Evolutionary conservation across 2,329 filamentous ascomycete genomes (phyloP), one percentile per base, ranked within the genome.

Genomic region (Arthrobotrys sinensis): DNA sequence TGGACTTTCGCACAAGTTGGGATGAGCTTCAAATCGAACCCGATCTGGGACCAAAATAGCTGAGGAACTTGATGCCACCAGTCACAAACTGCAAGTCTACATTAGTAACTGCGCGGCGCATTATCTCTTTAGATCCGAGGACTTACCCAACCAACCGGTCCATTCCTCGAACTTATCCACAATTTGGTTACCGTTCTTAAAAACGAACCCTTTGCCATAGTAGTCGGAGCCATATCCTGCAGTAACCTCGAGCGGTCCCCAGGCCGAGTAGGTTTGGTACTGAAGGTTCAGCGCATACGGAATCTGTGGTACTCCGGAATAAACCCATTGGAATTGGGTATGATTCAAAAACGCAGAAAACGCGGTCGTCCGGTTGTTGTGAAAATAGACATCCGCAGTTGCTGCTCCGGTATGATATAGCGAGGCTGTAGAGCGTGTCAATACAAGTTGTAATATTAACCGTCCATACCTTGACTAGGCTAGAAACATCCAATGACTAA

Each of bases 51-150:
- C 73, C 73, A 77, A 55, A 77, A 77, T 6, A 77, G 43, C 50
- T 77, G 57, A 1, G 73, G 73, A 19, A 77, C 66, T 43, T 77
- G 73, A 45, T 77, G 73, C 73, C 73, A 70, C 73, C 73, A 77
- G 36, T 77, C 66, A 45, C 73, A 77, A 62, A 71, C 73, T 77
- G 63, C 40, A 16, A n/a, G n/a, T n/a, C n/a, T 14, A 14, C 50
- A 21, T 67, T 21, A 67, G 34, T 21, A 53, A 6, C 52, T 14
- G 4, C 10, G 28, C 3, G n/a, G n/a, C n/a, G n/a, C 2, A 21
- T 55, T 14, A 36, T 12, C n/a, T n/a, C 14, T 1, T 11, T 1
- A 4, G 12, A 55, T n/a, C 19, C n/a, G n/a, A n/a, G 43, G 19
- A 68, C 65, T n/a, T 67, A 77, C 73, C 34, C n/a, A 77, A 52